Conservation (phyloP, 805 yeast species). For the Ogataea sp. region DNA sequence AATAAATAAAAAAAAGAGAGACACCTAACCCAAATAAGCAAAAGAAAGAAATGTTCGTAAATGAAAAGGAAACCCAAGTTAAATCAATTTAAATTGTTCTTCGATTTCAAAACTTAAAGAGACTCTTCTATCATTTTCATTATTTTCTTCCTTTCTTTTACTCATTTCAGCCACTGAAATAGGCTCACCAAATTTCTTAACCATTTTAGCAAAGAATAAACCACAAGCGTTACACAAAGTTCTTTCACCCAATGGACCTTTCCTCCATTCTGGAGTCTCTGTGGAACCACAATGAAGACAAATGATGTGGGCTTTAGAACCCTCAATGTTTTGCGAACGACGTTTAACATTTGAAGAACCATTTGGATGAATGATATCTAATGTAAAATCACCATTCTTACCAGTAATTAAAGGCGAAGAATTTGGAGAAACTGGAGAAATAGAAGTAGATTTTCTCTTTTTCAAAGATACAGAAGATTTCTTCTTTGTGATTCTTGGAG, state of each 20-base stretch:
- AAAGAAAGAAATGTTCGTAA: too few relatives aligned
- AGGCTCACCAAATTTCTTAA: slow-evolving; percentile 48
- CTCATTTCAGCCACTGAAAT: slow-evolving; percentile 38
- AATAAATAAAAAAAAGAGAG: too few relatives aligned
- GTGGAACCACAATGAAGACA: slow-evolving; percentile 34
- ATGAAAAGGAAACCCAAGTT: neutral
- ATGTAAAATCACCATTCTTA: too few relatives aligned
- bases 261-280: slow-evolving; percentile 78
- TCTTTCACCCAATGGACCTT: slow-evolving; percentile 71
- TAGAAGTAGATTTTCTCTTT: neutral
- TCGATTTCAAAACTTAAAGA: slow-evolving; percentile 9
- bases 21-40: too few relatives aligned
- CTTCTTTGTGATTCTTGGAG: too few relatives aligned
- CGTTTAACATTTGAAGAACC: too few relatives aligned
- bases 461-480: too few relatives aligned
- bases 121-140: slow-evolving; percentile 20
- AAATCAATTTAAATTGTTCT: neutral
- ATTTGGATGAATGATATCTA: too few relatives aligned
- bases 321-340: too few relatives aligned
- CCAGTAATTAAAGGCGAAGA: neutral
- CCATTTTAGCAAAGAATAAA: slow-evolving; percentile 58
- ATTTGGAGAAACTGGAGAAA: neutral
- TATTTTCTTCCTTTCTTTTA: slow-evolving; percentile 17
- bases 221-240: slow-evolving; percentile 85
- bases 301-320: neutral